These are phyloP conservation scores for Ganoderma multipileum DNA, from an alignment of 1,284 basidiomycete species.

Conservation along the genomic window DNA sequence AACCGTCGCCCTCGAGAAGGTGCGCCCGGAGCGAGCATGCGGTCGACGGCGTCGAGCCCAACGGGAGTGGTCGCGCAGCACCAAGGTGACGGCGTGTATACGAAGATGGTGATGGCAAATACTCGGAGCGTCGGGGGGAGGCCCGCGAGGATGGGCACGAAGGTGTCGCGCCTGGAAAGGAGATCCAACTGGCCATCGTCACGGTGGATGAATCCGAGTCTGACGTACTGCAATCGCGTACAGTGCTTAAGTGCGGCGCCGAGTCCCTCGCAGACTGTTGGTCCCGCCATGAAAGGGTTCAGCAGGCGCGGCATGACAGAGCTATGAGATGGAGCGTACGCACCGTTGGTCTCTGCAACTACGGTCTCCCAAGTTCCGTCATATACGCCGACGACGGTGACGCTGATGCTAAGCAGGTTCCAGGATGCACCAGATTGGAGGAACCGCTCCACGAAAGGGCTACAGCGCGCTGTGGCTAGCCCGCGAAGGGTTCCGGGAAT, in stretches of 20 bases:
- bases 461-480: background rate
- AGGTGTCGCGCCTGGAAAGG: background rate
- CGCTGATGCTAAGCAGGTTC: no score
- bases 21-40: background rate
- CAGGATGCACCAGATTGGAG: no score
- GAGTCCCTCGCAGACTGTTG: background rate
- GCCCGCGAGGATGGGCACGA: background rate
- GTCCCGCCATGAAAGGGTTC: no score
- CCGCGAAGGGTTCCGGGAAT: background rate
- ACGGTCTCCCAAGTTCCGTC: no score
- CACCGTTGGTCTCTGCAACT: no score
- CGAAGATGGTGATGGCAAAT: background rate
- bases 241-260: background rate
- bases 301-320: no score
- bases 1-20: background rate
- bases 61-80: background rate
- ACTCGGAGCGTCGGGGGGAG: background rate
- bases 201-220: background rate
- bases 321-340: no score
- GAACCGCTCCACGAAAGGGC: no score
- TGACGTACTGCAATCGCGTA: background rate
- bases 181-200: background rate
- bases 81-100: background rate
- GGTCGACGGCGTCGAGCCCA: background rate
- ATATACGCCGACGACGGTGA: background rate